Evolutionary conservation across 2,329 filamentous ascomycete species (phyloP), one percentile per base, ranked within the genome.

Genomic region (Monilinia fructigena): DNA sequence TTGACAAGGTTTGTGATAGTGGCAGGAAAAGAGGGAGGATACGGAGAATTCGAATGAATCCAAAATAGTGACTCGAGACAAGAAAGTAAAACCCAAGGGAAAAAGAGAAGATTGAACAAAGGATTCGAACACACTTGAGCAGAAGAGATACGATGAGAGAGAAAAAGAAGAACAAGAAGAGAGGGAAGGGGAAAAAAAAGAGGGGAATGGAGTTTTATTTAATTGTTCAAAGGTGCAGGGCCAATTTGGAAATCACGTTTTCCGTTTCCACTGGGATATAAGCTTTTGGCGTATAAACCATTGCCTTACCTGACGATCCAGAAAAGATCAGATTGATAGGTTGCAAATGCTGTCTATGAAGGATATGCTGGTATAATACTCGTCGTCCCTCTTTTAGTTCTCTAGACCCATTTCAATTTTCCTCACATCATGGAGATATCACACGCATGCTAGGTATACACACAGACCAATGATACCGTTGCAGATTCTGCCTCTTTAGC

Each of bases 121-220:
- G 55, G 60, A 40, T 1, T 35, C 18, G 23, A 38, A 8, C 8
- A 10, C 12, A 6, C 31, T 35, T 7, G 4, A 3, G 28, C 50
- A 38, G 28, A 50, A 38, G 18, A 26, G 5, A 26, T 59, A 23
- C 23, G 31, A 62, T 62, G 66, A 63, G 63, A 65, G 47, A 53
- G 38, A 40, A 53, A 50, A 62, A 62, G 45, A 55, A 64, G 54
- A 38, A 47, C 47, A 50, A 42, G 20, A 6, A n/a, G 45, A n/a
- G 18, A n/a, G 6, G 11, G 6, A 20, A 28, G 47, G 45, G 40
- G 45, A 63, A 58, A 67, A 64, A 48, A 60, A 67, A 66, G 60
- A 55, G 61, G 59, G 56, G 58, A 65, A 66, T 67, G 62, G 55
- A 66, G 67, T 69, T 68, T 70, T 71, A 70, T 68, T 67, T 69